A percentile compares a stretch with the other conserved stretches of the same genome.
These are phyloP conservation scores for Blepharisma undulans DNA, from an alignment of 169 alveolate species.

Conservation along the genomic window DNA sequence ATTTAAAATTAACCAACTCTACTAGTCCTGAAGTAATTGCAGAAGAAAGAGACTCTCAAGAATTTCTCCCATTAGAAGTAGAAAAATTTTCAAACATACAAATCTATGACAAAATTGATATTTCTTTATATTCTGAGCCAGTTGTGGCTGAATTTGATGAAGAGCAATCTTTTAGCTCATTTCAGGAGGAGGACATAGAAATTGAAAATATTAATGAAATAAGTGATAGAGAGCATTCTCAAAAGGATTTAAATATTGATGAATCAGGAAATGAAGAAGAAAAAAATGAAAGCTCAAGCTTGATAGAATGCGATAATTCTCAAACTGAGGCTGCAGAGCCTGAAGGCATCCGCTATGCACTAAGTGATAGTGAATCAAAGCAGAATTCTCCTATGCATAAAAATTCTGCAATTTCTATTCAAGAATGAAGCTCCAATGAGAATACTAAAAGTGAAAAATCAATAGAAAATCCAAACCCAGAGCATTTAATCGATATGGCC, in stretches of 20 bases:
- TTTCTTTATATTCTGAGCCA: neutral
- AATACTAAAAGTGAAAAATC: neutral
- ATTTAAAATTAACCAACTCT: neutral
- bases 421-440: neutral
- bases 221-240: neutral
- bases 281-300: neutral
- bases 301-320: neutral
- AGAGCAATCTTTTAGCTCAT: neutral
- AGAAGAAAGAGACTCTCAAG: neutral
- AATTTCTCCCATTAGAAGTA: neutral
- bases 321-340: neutral
- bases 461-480: neutral
- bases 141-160: neutral
- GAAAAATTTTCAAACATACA: neutral
- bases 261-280: neutral
- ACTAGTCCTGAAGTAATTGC: neutral
- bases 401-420: neutral
- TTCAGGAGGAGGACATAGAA: neutral
- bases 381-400: neutral
- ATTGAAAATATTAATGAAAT: neutral
- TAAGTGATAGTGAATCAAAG: neutral
- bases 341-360: neutral
- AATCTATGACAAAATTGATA: neutral
- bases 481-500: neutral
- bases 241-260: neutral